These are phyloP conservation scores for Ophiostoma quercus DNA, from an alignment of 2,329 filamentous ascomycete genomes.

Conservation along the genomic window DNA sequence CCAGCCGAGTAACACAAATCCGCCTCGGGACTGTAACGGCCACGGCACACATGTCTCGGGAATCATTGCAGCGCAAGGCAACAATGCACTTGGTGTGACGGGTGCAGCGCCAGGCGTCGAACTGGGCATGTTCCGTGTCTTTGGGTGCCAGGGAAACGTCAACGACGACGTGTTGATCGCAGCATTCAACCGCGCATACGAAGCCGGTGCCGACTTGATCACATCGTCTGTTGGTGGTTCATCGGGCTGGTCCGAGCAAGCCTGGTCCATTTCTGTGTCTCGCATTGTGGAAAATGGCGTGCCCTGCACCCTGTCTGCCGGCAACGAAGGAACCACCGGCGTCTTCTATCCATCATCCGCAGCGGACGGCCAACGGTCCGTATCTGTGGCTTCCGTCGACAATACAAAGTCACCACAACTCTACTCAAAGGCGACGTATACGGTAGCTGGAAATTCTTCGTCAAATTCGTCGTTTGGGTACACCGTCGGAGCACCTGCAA, in stretches of 20 bases:
- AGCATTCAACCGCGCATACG: background rate
- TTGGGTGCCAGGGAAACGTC: background rate
- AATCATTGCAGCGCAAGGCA: background rate
- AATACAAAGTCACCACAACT: no score
- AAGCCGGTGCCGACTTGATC: background rate
- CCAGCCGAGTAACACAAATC: no score
- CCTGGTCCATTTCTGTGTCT: background rate
- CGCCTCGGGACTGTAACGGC: slow-evolving; percentile 51
- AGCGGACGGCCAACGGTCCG: background rate
- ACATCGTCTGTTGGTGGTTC: background rate
- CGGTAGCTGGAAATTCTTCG: no score
- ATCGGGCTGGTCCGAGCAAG: background rate
- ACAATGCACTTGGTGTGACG: background rate
- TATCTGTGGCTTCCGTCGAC: no score
- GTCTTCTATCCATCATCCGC: background rate
- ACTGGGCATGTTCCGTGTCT: background rate
- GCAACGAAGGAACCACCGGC: background rate
- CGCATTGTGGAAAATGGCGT: background rate
- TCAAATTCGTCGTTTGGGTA: no score
- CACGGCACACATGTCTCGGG: slow-evolving; percentile 31
- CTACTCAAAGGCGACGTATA: no score
- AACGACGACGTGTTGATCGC: background rate
- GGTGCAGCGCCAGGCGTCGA: background rate
- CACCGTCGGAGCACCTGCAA: no score
- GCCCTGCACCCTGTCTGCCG: background rate